These are phyloP conservation scores for Balakata baccata DNA, from an alignment of 345 rosid species.

Conservation along the genomic window DNA sequence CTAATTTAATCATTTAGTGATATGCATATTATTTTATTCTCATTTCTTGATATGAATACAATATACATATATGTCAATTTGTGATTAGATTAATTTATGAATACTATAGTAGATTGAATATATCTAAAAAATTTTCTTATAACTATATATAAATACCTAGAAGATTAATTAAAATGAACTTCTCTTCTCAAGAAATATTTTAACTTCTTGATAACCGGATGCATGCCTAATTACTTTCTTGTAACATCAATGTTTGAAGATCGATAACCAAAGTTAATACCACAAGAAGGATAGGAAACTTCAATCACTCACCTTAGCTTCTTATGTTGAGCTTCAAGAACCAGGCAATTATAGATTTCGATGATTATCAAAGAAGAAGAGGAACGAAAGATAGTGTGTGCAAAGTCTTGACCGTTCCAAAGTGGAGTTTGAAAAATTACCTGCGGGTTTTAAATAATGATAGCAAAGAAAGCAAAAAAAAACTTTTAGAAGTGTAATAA, in stretches of 20 bases:
- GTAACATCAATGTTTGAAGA: neutral
- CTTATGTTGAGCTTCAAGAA: neutral
- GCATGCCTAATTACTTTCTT: neutral
- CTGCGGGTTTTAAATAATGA: constrained; percentile 23
- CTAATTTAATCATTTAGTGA: too few species aligned
- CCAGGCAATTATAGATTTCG: neutral
- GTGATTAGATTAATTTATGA: too few species aligned
- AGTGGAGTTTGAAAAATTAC: constrained; percentile 10
- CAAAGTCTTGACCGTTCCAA: constrained; percentile 12
- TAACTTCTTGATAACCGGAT: too few species aligned
- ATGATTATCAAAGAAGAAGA: constrained; percentile 1
- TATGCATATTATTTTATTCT: too few species aligned
- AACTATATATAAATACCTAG: constrained; percentile 4
- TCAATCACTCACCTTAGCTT: too few species aligned
- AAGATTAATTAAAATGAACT: constrained; percentile 1
- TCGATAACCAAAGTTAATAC: neutral
- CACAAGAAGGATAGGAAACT: neutral
- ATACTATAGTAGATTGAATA: too few species aligned
- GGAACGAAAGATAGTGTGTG: neutral
- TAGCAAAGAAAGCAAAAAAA: constrained; percentile 7
- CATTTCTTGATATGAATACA: too few species aligned
- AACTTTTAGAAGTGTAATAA: constrained; percentile 11
- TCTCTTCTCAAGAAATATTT: neutral
- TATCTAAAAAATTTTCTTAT: too few species aligned
- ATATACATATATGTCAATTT: too few species aligned